These are phyloP conservation scores for Alnus rubra DNA, from an alignment of 306 rosid species.

Conservation along the genomic window DNA sequence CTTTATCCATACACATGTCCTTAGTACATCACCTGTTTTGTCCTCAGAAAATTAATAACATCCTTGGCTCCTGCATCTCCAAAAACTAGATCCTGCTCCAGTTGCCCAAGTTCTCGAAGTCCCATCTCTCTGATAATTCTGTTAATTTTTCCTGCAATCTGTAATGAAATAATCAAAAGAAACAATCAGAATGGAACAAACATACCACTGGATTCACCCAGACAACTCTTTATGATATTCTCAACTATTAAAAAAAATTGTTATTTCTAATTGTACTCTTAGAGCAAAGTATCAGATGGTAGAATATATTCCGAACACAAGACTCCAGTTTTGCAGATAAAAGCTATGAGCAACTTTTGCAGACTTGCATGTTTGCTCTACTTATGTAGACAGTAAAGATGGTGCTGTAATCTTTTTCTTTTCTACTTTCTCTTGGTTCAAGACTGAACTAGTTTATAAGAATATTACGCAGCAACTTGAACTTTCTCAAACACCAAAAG, in stretches of 20 bases:
- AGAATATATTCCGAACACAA: background rate
- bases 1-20: conserved; percentile 11
- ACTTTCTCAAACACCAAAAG: conserved; percentile 5
- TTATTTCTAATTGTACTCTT: background rate
- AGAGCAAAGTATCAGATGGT: background rate
- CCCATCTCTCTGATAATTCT: conserved; percentile 64
- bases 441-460: background rate
- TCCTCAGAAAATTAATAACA: conserved; percentile 73
- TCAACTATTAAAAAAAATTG: background rate
- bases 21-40: conserved; percentile 64
- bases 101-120: conserved; percentile 85
- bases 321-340: background rate
- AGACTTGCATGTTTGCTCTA: background rate
- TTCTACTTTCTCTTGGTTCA: background rate
- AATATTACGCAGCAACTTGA: background rate
- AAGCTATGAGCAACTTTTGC: background rate
- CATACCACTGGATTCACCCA: background rate
- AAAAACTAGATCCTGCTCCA: conserved; percentile 97
- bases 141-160: conserved; percentile 93
- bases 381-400: background rate
- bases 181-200: conserved; percentile 25
- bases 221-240: conserved; percentile 9
- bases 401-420: background rate
- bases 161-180: conserved; percentile 35
- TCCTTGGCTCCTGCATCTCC: conserved; percentile 97